phyloP scores from a whole-genome alignment of 371 early-diverging fungal species.

The Syncephalastrum racemosum region DNA sequence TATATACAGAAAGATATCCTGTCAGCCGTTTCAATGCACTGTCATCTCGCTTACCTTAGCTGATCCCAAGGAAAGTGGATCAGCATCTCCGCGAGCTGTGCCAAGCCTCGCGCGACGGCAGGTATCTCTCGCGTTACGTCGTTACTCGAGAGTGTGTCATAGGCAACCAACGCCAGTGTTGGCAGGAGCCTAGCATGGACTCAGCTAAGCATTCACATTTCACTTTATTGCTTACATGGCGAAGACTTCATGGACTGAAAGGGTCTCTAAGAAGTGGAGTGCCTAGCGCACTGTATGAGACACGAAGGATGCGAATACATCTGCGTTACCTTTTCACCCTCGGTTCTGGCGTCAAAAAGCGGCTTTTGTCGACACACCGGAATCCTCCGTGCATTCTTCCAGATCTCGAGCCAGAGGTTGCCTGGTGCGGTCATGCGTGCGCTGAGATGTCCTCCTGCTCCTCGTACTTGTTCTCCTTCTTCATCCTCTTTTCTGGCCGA shows the following conservation, averaged over 20 bases:
- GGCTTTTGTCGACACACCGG: slow-evolving; percentile 77
- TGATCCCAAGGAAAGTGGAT: slow-evolving; percentile 56
- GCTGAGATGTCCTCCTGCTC: slow-evolving; percentile 49
- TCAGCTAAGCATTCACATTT: background rate
- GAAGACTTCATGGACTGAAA: slow-evolving; percentile 67
- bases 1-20: slow-evolving; percentile 17
- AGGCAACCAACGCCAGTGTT: slow-evolving; percentile 69
- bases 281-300: slow-evolving; percentile 36
- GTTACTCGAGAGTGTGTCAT: slow-evolving; percentile 71
- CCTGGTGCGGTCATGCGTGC: slow-evolving; percentile 77
- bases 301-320: background rate
- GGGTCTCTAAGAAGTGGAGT: slow-evolving; percentile 70
- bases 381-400: slow-evolving; percentile 71
- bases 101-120: slow-evolving; percentile 43
- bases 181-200: slow-evolving; percentile 58
- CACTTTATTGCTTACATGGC: slow-evolving; percentile 46
- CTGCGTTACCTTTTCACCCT: slow-evolving; percentile 62
- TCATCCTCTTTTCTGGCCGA: slow-evolving; percentile 23
- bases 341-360: slow-evolving; percentile 72
- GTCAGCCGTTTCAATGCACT: background rate
- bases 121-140: slow-evolving; percentile 55
- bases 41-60: slow-evolving; percentile 29
- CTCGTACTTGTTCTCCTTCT: slow-evolving; percentile 22
- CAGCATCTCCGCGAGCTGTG: slow-evolving; percentile 45
- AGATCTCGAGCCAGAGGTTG: slow-evolving; percentile 88